Conservation (phyloP, 441 rosid genomes). For the Euphorbia schlechtendalii region DNA sequence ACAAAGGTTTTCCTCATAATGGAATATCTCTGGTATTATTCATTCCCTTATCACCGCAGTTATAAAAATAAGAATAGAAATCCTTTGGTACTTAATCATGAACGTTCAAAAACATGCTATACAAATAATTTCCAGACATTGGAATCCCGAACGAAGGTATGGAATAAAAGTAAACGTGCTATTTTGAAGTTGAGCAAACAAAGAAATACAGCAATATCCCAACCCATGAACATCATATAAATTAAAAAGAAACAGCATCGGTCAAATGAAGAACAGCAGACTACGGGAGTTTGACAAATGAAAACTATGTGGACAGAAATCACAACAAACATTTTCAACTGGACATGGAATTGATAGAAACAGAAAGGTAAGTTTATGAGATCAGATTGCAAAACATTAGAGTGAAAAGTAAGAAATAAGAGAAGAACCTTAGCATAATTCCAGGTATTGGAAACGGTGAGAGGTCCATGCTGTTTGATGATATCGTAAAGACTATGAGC, state of each 20-base stretch:
- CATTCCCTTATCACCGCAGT: too few species aligned
- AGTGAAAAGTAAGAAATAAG: not conserved
- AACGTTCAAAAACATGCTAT: not conserved
- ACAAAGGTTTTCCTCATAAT: not conserved
- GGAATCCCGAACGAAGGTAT: conserved; percentile 6
- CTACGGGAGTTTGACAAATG: not conserved
- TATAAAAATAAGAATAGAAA: too few species aligned
- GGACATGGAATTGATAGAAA: not conserved
- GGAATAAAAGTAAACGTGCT: not conserved
- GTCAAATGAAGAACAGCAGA: not conserved
- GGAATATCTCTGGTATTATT: not conserved
- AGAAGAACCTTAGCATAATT: conserved; percentile 49
- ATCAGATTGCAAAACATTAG: too few species aligned
- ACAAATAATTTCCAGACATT: not conserved
- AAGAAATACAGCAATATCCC: not conserved
- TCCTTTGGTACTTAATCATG: not conserved
- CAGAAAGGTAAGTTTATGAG: too few species aligned
- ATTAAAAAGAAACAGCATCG: not conserved
- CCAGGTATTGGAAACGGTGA: conserved; percentile 74
- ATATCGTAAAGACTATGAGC: conserved; percentile 60
- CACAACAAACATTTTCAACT: not conserved
- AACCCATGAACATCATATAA: not conserved
- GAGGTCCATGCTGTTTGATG: conserved; percentile 68
- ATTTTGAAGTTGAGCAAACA: not conserved
- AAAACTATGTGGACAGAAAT: not conserved